phyloP scores from a whole-genome alignment of 2,329 filamentous ascomycete species.

The Triangularia setosa region DNA sequence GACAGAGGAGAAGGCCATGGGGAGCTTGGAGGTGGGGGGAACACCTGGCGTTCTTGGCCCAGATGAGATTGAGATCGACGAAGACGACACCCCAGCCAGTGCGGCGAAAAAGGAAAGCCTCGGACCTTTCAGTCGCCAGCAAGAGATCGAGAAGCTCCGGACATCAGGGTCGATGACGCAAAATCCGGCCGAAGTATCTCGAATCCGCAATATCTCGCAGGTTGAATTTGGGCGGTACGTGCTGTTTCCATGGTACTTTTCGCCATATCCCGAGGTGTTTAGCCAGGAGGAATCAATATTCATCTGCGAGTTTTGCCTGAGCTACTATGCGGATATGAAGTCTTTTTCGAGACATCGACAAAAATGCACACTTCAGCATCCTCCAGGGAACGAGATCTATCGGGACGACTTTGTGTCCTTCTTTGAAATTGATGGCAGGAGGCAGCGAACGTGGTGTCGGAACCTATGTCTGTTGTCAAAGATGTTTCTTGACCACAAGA shows the following conservation, averaged over 20 bases:
- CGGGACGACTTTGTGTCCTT: conserved; percentile 91
- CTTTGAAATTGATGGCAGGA: conserved; percentile 92
- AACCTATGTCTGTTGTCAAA: conserved; percentile 94
- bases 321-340: conserved; percentile 79
- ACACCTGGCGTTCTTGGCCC: conserved; percentile 40
- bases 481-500: conserved; percentile 96
- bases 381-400: conserved; percentile 97
- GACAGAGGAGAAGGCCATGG: conserved; percentile 42
- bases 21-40: conserved; percentile 41
- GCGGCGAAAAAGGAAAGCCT: conserved; percentile 40
- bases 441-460: conserved; percentile 93
- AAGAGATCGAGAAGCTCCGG: conserved; percentile 93
- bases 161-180: conserved; percentile 98
- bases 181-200: conserved; percentile 92
- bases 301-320: conserved; percentile 95
- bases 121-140: conserved; percentile 68
- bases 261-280: conserved; percentile 88
- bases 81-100: conserved; percentile 38
- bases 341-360: conserved; percentile 80
- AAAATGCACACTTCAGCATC: conserved; percentile 89
- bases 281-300: conserved; percentile 86
- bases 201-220: conserved; percentile 89
- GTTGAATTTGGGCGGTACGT: conserved; percentile 92
- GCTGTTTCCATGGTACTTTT: conserved; percentile 98
- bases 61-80: conserved; percentile 55